These are phyloP conservation scores for Miscanthus lutarioriparius DNA, from an alignment of 176 grass and related monocot species.

Conservation along the genomic window DNA sequence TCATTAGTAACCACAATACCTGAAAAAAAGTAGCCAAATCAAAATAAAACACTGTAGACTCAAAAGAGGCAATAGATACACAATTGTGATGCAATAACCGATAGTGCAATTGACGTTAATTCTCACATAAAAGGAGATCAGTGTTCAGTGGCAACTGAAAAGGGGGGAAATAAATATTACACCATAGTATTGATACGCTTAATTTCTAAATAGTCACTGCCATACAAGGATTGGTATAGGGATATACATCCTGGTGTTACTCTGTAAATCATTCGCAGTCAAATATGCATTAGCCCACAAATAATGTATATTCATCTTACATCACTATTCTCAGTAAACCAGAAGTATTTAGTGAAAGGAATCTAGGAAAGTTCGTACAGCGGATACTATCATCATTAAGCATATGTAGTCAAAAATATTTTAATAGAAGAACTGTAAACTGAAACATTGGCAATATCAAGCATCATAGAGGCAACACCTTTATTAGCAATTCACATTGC, in stretches of 20 bases:
- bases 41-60: constrained; percentile 17
- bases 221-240: background rate
- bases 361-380: background rate
- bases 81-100: too few relatives aligned
- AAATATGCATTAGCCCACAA: background rate
- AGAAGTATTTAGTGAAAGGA: background rate
- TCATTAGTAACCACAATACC: constrained; percentile 99
- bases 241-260: background rate
- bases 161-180: background rate
- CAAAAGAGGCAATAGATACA: background rate
- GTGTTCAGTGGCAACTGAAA: background rate
- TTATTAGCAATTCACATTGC: background rate
- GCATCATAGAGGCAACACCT: background rate
- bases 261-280: background rate
- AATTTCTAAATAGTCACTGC: background rate
- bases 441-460: background rate
- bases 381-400: background rate
- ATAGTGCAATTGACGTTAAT: background rate
- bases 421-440: background rate
- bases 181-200: background rate
- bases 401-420: background rate
- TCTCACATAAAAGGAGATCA: background rate
- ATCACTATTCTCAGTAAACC: background rate
- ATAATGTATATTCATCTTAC: background rate
- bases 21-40: constrained; percentile 32